Base-by-base conservation (phyloP, 345 rosid species). In the Rhodamnia argentea region DNA sequence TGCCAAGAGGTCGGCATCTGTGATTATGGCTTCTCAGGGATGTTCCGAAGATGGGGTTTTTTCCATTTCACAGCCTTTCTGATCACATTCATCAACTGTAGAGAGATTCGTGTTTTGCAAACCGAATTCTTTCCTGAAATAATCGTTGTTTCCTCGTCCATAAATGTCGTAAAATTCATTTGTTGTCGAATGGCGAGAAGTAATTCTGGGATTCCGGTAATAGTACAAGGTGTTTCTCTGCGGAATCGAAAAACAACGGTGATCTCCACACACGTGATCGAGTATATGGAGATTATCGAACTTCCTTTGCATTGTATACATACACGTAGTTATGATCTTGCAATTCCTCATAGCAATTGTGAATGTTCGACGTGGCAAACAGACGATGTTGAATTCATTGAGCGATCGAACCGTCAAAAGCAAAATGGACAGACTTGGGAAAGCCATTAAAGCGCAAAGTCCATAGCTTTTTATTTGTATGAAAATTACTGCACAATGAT, bases 1-100 rank as follows among this genome's bases (percentile, higher is more conserved):
- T 78, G 56, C 32, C 86, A 85, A 51, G 89, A 88, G 53, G 82
- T 85, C 64, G 85, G 93, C 84, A 83, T 83, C 32, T 90, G 85
- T 27, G 90, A 87, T 44, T 87, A 90, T 62, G 90, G 88, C 3
- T 62, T 62, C 76, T 62, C 76, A 62, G 23, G 42, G 76, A 62
- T 62, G 76, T 15, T 18, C 42, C 29, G 76, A 62, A 29, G 1
- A 3, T 62, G 18, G 42, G 42, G 42, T 62, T 62, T 8, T 37
- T 29, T 7, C 76, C 44, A 42, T 42, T 42, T 37, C 50, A 47
- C 10, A 47, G 50, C 10, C 10, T 47, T 47, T 47, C 50, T 47
- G 50, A 47, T 47, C 50, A 7, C 1, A 8, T 47, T 47, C 50
- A 47, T 47, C 50, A 47, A 47, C 10, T 47, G 50, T 47, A 47